Base-by-base conservation (phyloP, 1,284 basidiomycete species). In the Stygiomarasmius scandens region DNA sequence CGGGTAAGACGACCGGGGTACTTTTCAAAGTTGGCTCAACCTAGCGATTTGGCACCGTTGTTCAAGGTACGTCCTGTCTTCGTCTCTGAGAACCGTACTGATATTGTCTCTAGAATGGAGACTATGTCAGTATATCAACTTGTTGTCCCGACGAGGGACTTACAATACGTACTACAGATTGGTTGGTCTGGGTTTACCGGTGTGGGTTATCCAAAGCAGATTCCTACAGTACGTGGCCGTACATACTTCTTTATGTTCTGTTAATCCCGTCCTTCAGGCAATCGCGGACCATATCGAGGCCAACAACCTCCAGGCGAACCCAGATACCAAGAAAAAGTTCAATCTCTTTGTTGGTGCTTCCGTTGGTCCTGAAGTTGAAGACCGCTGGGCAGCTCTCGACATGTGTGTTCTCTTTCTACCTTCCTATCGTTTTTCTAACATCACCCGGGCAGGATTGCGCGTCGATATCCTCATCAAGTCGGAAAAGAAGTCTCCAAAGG, bases 161-260 rank as follows among this genome's bases (percentile, higher is more conserved):
- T n/a, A n/a, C 2, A 25, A 43, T 34, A 34, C 22, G 34, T 36
- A 43, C 16, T 14, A 23, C 45, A 79, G 75, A 77, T 81, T 55
- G 79, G 79, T n/a, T 82, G 78, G 77, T 77, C 75, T 43, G 79
- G 79, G 10, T 81, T 79, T 61, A 80, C 78, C 27, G 78, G 78
- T 47, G 78, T 81, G 2, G 80, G 80, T 6, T 82, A 82, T 63
- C 80, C 80, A 10, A 81, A 82, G 64, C 68, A 68, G 20, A 71
- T 76, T 10, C 77, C 78, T 32, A 74, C 75, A 1, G 75, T 76
- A 56, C 54, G 74, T 71, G 36, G 12, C 29, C 6, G 12, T 12
- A 12, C 29, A 9, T 41, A 9, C 5, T 16, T 19, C 4, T 12
- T n/a, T 34, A 49, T 41, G 43, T 3, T 4, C 10, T 34, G 25